These are phyloP conservation scores for Tympanopsis confertula DNA, from an alignment of 2,329 filamentous ascomycete genomes.

Conservation along the genomic window DNA sequence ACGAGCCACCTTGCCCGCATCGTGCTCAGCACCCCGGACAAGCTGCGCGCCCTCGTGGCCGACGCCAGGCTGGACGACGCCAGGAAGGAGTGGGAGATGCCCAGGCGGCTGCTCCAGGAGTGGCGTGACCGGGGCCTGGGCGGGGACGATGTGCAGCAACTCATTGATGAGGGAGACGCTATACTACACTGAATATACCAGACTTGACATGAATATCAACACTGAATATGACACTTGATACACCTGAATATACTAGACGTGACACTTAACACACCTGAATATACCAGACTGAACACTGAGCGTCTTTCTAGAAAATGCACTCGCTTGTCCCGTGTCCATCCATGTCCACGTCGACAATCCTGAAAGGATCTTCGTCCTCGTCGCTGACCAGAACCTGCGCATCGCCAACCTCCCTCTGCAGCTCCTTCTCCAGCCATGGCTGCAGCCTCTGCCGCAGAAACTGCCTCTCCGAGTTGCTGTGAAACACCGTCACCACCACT, in stretches of 20 bases:
- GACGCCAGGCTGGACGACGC: slow-evolving; percentile 52
- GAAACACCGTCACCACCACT: slow-evolving; percentile 75
- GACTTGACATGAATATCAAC: no score
- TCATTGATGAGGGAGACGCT: slow-evolving; percentile 41
- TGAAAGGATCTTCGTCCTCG: slow-evolving; percentile 78
- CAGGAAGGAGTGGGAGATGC: slow-evolving; percentile 40
- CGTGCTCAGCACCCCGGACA: slow-evolving; percentile 48
- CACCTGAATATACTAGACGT: not conserved
- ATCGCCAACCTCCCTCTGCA: slow-evolving; percentile 36
- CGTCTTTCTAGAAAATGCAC: slow-evolving; percentile 8
- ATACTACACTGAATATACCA: not conserved
- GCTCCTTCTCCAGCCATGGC: slow-evolving; percentile 44
- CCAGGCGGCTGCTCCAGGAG: slow-evolving; percentile 33
- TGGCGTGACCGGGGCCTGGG: slow-evolving; percentile 45
- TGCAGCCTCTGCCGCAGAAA: slow-evolving; percentile 66
- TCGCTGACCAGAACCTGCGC: slow-evolving; percentile 65
- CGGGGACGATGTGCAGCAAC: slow-evolving; percentile 38
- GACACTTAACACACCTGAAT: not conserved
- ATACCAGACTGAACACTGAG: slow-evolving; percentile 1
- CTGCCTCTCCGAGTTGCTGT: slow-evolving; percentile 82
- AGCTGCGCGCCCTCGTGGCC: slow-evolving; percentile 42
- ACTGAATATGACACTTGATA: no score
- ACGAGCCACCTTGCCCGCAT: slow-evolving; percentile 48
- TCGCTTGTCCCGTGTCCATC: slow-evolving; percentile 17
- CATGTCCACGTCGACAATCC: slow-evolving; percentile 48